These are phyloP conservation scores for Prunus kanzakura DNA, from an alignment of 306 rosid genomes.

Conservation along the genomic window DNA sequence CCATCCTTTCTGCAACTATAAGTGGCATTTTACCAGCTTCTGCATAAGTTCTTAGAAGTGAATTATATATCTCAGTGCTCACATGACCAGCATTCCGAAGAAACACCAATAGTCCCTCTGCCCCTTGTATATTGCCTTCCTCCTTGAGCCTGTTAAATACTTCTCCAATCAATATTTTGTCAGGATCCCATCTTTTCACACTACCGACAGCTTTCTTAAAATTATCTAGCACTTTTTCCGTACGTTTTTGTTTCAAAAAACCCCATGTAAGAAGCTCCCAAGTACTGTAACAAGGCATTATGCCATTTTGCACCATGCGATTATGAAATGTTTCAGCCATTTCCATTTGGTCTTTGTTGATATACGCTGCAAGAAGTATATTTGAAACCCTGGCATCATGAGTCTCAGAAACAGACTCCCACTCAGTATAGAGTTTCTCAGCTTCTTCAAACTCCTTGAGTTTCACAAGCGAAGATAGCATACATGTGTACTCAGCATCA, in stretches of 20 bases:
- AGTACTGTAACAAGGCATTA: slow-evolving; percentile 61
- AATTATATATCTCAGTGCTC: slow-evolving; percentile 62
- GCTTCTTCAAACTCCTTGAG: slow-evolving; percentile 68
- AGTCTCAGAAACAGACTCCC: slow-evolving; percentile 76
- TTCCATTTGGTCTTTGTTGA: slow-evolving; percentile 63
- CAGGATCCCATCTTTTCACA: slow-evolving; percentile 67
- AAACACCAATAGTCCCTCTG: slow-evolving; percentile 57
- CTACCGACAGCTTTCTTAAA: slow-evolving; percentile 62
- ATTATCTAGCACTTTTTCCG: slow-evolving; percentile 48
- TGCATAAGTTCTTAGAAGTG: slow-evolving; percentile 58
- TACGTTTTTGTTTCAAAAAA: slow-evolving; percentile 51
- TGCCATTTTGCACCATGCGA: slow-evolving; percentile 47
- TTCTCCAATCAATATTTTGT: slow-evolving; percentile 47
- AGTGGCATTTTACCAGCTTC: slow-evolving; percentile 85
- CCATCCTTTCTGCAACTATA: slow-evolving; percentile 73
- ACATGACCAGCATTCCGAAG: slow-evolving; percentile 62
- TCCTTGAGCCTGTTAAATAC: slow-evolving; percentile 57
- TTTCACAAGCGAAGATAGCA: slow-evolving; percentile 80
- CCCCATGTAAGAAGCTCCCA: slow-evolving; percentile 87
- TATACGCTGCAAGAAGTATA: slow-evolving; percentile 67
- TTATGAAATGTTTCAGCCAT: slow-evolving; percentile 55
- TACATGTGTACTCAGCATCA: slow-evolving; percentile 74
- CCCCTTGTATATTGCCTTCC: slow-evolving; percentile 57
- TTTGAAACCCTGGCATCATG: slow-evolving; percentile 69
- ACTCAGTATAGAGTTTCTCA: slow-evolving; percentile 66